phyloP scores from a whole-genome alignment of 768 basidiomycete species.

The Crepidotus variabilis region DNA sequence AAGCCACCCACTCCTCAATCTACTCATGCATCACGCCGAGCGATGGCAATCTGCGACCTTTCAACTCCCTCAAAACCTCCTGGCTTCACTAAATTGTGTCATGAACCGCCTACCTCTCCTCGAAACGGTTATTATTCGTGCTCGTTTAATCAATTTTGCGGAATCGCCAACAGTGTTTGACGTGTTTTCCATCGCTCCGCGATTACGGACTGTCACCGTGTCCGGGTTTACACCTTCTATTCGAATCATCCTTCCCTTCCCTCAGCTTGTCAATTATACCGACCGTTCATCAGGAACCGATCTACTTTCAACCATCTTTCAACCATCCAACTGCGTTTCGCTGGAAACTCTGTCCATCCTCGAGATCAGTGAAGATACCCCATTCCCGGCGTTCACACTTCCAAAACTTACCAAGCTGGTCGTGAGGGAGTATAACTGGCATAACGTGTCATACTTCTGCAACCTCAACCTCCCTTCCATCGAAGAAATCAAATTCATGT shows the following conservation, averaged over 20 bases:
- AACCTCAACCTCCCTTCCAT: conserved; percentile 18
- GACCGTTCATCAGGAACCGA: conserved; percentile 9
- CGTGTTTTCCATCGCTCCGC: conserved; percentile 18
- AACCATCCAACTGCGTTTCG: conserved; percentile 1
- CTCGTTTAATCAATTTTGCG: conserved; percentile 1
- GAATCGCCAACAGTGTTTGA: conserved; percentile 7
- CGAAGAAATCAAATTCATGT: conserved; percentile 16
- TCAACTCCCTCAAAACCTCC: conserved; percentile 4
- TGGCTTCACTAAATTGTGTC: conserved; percentile 14
- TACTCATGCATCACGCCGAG: conserved; percentile 17
- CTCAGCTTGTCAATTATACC: conserved; percentile 18
- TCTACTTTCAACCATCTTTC: conserved; percentile 7
- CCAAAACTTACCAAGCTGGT: conserved; percentile 12
- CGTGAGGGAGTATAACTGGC: conserved; percentile 13
- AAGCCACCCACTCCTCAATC: conserved; percentile 17
- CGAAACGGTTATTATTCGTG: conserved; percentile 8
- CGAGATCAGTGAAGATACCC: conserved; percentile 9
- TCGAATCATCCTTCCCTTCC: conserved; percentile 13
- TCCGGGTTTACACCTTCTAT: conserved; percentile 5
- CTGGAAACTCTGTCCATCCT: conserved; percentile 15
- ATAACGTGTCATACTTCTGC: conserved; percentile 6
- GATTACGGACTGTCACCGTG: conserved; percentile 12
- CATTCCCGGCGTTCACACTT: conserved; percentile 13
- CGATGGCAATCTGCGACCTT: conserved; percentile 18
- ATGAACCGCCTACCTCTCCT: conserved; percentile 17